Conservation (phyloP, 176 grass and related monocot genomes). For the Zea mays region DNA sequence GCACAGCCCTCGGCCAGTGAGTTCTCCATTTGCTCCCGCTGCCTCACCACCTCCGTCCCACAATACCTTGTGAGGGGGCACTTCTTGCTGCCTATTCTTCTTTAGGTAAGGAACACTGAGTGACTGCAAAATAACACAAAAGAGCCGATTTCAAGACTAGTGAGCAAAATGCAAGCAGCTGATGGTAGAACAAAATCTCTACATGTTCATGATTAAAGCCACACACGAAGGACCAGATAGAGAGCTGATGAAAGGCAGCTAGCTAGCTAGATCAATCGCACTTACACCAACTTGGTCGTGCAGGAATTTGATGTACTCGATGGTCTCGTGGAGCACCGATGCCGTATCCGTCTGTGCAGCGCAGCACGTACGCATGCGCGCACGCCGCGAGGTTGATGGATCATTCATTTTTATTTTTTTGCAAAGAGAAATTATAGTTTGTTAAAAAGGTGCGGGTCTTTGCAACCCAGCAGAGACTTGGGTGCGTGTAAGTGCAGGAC, state of each 20-base stretch:
- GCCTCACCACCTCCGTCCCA: slow-evolving; percentile 32
- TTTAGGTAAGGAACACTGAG: slow-evolving; percentile 86
- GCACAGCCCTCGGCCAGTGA: slow-evolving; percentile 73
- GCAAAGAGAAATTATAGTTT: not conserved
- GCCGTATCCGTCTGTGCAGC: slow-evolving; percentile 83
- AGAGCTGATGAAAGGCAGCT: not conserved
- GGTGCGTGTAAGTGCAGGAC: slow-evolving; percentile 27
- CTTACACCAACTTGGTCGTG: slow-evolving; percentile 97
- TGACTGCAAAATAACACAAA: slow-evolving; percentile 36
- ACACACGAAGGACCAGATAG: not conserved
- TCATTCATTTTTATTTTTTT: too few species aligned
- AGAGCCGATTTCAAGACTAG: not conserved
- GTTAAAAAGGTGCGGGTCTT: not conserved
- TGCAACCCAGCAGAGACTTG: not conserved
- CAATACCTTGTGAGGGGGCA: slow-evolving; percentile 62
- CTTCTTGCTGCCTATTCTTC: slow-evolving; percentile 48
- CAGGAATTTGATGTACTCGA: slow-evolving; percentile 98
- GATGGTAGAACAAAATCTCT: slow-evolving; percentile 14
- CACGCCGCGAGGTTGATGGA: too few species aligned
- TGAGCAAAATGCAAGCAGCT: not conserved
- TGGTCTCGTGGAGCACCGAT: slow-evolving; percentile 95
- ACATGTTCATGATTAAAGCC: slow-evolving; percentile 19
- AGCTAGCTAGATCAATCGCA: slow-evolving; percentile 27
- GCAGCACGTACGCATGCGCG: too few species aligned
- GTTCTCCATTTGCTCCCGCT: slow-evolving; percentile 44